phyloP scores from a whole-genome alignment of 2,329 filamentous ascomycete genomes.

The Diaporthe helianthi region DNA sequence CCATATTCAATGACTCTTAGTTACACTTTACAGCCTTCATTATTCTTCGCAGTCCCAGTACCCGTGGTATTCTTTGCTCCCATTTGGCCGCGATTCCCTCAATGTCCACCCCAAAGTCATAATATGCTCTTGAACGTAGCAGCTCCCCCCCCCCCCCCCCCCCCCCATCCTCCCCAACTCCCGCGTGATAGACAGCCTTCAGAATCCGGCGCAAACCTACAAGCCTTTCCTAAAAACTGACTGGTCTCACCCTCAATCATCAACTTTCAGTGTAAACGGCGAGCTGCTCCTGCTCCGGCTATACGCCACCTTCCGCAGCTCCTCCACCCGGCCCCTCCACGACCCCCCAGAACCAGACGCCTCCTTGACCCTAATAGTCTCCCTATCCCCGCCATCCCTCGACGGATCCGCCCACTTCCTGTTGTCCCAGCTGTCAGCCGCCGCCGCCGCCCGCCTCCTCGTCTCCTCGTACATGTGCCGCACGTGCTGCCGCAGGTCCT shows the following conservation, averaged over 20 bases:
- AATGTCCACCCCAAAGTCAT: neutral
- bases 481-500: constrained; percentile 26
- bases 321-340: constrained; percentile 9
- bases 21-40: neutral
- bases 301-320: neutral
- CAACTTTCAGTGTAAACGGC: constrained; percentile 21
- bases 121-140: neutral
- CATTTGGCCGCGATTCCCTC: neutral
- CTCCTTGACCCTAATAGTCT: constrained; percentile 10
- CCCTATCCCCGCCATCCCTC: neutral
- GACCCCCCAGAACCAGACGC: neutral
- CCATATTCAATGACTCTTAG: neutral
- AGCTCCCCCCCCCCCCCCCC: too few species aligned
- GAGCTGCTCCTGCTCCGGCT: constrained; percentile 16
- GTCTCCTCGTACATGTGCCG: constrained; percentile 25
- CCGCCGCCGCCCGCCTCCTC: neutral
- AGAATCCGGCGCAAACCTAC: neutral
- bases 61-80: neutral
- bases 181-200: too few species aligned
- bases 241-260: neutral
- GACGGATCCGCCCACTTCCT: neutral
- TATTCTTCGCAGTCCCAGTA: neutral
- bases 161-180: too few species aligned
- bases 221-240: neutral
- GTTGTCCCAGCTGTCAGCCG: neutral